phyloP scores from a whole-genome alignment of 1,139 yeast species.

The Yamadazyma trypodendri region DNA sequence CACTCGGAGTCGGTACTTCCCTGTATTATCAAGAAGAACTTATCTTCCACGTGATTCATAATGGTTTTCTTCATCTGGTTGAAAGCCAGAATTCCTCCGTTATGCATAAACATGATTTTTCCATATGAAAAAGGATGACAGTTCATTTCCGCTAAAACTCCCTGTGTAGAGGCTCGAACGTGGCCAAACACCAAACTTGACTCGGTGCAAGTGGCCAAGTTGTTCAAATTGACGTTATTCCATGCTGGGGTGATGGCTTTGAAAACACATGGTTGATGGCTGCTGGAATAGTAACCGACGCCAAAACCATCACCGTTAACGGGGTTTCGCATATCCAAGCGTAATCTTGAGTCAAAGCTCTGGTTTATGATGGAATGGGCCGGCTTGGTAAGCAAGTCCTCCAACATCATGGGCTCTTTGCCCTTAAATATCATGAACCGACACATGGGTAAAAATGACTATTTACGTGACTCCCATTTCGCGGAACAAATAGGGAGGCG shows the following conservation, averaged over 20 bases:
- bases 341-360: slow-evolving; percentile 83
- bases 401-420: slow-evolving; percentile 75
- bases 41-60: slow-evolving; percentile 72
- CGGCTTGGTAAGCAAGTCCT: slow-evolving; percentile 87
- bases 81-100: slow-evolving; percentile 85
- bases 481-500: slow-evolving; percentile 2
- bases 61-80: slow-evolving; percentile 68
- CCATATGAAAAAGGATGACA: slow-evolving; percentile 94
- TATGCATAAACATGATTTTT: slow-evolving; percentile 92
- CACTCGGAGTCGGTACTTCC: slow-evolving; percentile 97
- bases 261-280: slow-evolving; percentile 53
- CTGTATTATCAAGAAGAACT: slow-evolving; percentile 75
- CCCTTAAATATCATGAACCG: slow-evolving; percentile 53
- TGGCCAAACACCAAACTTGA: slow-evolving; percentile 88
- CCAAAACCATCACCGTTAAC: slow-evolving; percentile 99
- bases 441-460: slow-evolving; percentile 29
- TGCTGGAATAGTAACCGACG: slow-evolving; percentile 78
- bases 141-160: slow-evolving; percentile 88
- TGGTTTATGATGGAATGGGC: slow-evolving; percentile 97
- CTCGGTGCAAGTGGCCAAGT: slow-evolving; percentile 83
- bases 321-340: slow-evolving; percentile 86
- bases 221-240: slow-evolving; percentile 89
- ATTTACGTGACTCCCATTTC: slow-evolving; percentile 1
- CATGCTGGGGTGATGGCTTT: slow-evolving; percentile 97
- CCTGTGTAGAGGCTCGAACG: slow-evolving; percentile 94